Evolutionary conservation across 805 yeast genomes (phyloP).

Genomic region (Yarrowia porcina): DNA sequence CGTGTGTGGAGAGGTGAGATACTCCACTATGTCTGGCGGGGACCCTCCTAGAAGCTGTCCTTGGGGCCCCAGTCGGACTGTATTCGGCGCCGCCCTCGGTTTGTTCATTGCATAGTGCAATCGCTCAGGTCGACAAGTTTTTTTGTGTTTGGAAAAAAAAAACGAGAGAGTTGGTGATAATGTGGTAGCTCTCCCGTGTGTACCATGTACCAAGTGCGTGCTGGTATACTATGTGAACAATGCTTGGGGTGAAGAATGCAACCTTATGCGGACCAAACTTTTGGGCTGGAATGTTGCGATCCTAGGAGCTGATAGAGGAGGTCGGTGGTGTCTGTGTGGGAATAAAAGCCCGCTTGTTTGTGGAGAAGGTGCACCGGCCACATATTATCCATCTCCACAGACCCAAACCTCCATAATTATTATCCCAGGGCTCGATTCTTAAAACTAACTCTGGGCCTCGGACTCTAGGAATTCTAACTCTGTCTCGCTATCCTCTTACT

Average conservation of each 20-base stretch:
- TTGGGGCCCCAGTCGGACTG: constrained; percentile 24
- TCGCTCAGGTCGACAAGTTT: not conserved
- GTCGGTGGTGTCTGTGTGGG: no score
- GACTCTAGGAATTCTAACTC: not conserved
- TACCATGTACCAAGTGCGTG: not conserved
- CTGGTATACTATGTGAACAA: not conserved
- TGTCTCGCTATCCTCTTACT: not conserved
- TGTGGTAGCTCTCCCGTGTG: not conserved
- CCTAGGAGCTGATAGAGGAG: not conserved
- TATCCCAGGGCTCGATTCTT: not conserved
- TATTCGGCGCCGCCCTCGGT: constrained; percentile 12
- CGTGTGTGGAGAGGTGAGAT: constrained; percentile 61
- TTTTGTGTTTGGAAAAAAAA: no score
- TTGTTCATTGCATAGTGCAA: constrained; percentile 24
- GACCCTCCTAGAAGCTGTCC: constrained; percentile 31
- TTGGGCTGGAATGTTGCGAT: constrained; percentile 6
- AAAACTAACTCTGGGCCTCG: not conserved
- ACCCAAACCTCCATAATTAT: not conserved
- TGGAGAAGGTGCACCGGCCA: not conserved
- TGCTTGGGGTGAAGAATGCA: constrained; percentile 15
- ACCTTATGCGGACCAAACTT: constrained; percentile 4
- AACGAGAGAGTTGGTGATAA: not conserved
- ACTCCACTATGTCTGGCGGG: constrained; percentile 37
- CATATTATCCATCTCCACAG: not conserved
- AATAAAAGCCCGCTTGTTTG: not conserved